Conservation (phyloP, 2,329 filamentous ascomycete species). For the Westerdykella ornata region DNA sequence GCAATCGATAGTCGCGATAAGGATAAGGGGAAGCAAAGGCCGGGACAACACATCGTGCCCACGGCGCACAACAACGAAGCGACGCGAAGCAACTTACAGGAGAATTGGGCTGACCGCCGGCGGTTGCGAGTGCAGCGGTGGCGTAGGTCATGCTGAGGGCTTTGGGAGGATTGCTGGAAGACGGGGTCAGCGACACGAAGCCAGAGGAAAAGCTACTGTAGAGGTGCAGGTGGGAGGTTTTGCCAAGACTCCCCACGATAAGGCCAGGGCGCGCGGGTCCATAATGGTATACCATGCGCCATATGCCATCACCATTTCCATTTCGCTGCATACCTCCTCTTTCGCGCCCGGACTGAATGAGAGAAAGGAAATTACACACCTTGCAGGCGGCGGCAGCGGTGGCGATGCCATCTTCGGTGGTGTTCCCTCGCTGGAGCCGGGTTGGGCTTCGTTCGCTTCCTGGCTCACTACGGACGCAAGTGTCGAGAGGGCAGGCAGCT, state of each 20-base stretch:
- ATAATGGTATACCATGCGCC: too few species aligned
- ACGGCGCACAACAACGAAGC: slow-evolving; percentile 27
- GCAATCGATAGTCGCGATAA: slow-evolving; percentile 42
- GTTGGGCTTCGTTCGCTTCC: slow-evolving; percentile 21
- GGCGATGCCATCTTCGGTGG: slow-evolving; percentile 20
- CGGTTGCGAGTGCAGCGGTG: slow-evolving; percentile 59
- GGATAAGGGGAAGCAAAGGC: slow-evolving; percentile 32
- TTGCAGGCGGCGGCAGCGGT: slow-evolving; percentile 13
- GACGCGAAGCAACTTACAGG: slow-evolving; percentile 44
- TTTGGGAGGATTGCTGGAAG: slow-evolving; percentile 37
- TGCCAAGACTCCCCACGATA: slow-evolving; percentile 29
- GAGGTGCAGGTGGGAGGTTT: slow-evolving; percentile 21
- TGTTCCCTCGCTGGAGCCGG: slow-evolving; percentile 17
- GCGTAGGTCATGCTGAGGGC: slow-evolving; percentile 54
- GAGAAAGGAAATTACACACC: neutral
- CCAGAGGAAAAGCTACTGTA: slow-evolving; percentile 25
- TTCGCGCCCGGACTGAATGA: too few species aligned
- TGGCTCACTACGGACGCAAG: slow-evolving; percentile 54
- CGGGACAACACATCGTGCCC: slow-evolving; percentile 30
- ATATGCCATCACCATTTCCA: too few species aligned
- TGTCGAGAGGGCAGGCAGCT: slow-evolving; percentile 53
- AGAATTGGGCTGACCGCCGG: slow-evolving; percentile 55
- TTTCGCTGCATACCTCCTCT: too few species aligned
- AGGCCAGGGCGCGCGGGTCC: slow-evolving; percentile 11
- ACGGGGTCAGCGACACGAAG: slow-evolving; percentile 15